These are phyloP conservation scores for Trametes cingulata DNA, from an alignment of 768 basidiomycete species.

Conservation along the genomic window DNA sequence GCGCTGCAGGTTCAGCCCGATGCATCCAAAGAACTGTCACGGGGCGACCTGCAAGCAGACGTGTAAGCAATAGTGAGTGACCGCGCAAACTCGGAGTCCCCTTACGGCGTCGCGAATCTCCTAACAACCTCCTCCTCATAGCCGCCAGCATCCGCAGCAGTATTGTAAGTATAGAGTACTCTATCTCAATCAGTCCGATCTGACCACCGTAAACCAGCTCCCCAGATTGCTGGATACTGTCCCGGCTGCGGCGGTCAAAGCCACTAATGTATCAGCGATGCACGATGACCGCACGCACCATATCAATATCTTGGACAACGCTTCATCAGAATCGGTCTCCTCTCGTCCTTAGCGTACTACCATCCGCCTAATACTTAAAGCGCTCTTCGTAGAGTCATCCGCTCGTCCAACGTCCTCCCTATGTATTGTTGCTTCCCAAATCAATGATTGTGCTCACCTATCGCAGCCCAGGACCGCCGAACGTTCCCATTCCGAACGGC, in stretches of 20 bases:
- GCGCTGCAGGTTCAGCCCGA: conserved; percentile 28
- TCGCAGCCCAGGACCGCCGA: too few species aligned
- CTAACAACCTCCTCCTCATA: background rate
- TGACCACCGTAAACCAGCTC: conserved; percentile 4
- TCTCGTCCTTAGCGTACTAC: background rate
- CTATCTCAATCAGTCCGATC: background rate
- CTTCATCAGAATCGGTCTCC: background rate
- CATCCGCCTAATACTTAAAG: background rate
- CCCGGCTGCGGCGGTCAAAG: conserved; percentile 4
- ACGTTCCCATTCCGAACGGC: too few species aligned
- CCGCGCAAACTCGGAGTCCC: too few species aligned
- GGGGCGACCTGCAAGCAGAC: conserved; percentile 27
- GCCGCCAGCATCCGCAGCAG: conserved; percentile 30
- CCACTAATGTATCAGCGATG: background rate
- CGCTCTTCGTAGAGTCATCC: too few species aligned
- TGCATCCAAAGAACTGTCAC: conserved; percentile 24
- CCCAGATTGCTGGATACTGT: conserved; percentile 16
- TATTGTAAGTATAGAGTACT: conserved; percentile 21
- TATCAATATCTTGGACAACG: background rate
- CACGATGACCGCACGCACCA: background rate
- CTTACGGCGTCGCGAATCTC: too few species aligned
- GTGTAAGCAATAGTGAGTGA: conserved; percentile 31
- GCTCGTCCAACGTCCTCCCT: too few species aligned
- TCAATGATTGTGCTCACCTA: too few species aligned
- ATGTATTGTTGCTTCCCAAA: too few species aligned